These are phyloP conservation scores for Kuraishia floccosa DNA, from an alignment of 805 yeast genomes.

Conservation along the genomic window DNA sequence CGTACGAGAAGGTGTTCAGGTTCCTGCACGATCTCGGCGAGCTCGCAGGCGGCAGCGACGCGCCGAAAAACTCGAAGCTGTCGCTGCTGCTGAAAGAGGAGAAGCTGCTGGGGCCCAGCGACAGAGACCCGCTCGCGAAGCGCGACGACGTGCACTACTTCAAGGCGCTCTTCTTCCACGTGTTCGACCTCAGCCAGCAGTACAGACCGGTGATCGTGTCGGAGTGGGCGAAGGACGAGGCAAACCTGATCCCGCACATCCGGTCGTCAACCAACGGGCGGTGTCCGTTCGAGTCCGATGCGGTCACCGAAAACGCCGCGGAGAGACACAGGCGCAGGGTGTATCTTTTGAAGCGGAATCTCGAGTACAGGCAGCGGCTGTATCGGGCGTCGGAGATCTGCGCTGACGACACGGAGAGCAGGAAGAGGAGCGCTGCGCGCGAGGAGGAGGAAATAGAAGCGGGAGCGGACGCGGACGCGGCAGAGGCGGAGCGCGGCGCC, in stretches of 20 bases:
- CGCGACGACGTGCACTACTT: constrained; percentile 81
- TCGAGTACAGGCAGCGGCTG: constrained; percentile 17
- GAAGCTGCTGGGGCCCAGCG: constrained; percentile 75
- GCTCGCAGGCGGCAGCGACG: constrained; percentile 13
- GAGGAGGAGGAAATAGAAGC: background rate
- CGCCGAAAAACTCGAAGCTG: constrained; percentile 17
- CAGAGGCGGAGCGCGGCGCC: background rate
- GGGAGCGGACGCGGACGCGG: background rate
- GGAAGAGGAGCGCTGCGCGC: background rate
- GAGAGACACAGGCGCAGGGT: constrained; percentile 18
- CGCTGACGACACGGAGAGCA: background rate
- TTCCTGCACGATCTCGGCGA: constrained; percentile 59
- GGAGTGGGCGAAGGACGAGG: constrained; percentile 55
- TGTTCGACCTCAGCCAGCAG: constrained; percentile 69
- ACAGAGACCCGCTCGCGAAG: constrained; percentile 76
- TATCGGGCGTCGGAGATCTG: constrained; percentile 5
- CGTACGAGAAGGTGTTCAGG: constrained; percentile 71
- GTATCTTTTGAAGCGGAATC: constrained; percentile 17
- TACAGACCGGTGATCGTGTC: constrained; percentile 73
- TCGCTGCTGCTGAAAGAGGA: constrained; percentile 72
- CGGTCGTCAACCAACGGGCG: constrained; percentile 59
- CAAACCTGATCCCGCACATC: constrained; percentile 41
- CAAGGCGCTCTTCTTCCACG: constrained; percentile 60
- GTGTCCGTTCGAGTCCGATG: constrained; percentile 72
- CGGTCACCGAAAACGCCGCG: constrained; percentile 11